phyloP scores from a whole-genome alignment of 176 grass and related monocot genomes.

The Paspalum notatum region DNA sequence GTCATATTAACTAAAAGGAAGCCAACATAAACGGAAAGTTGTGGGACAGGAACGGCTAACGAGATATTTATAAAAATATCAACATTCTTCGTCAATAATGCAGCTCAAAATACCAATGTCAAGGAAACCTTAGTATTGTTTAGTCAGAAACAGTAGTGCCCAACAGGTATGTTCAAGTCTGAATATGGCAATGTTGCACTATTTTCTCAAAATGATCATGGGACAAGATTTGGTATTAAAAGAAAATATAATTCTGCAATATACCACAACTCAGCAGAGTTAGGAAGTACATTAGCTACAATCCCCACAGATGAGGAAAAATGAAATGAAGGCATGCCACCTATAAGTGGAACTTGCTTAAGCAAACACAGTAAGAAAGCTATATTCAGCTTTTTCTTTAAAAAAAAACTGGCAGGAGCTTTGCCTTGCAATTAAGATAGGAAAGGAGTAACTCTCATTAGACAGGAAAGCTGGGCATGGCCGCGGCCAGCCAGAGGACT shows the following conservation, averaged over 20 bases:
- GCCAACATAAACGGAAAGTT: background rate
- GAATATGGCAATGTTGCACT: background rate
- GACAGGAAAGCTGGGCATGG: too few relatives aligned
- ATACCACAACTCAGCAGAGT: background rate
- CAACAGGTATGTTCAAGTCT: background rate
- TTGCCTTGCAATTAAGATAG: too few relatives aligned
- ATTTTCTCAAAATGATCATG: background rate
- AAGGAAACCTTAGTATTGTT: background rate
- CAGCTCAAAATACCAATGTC: background rate
- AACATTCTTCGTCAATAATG: background rate
- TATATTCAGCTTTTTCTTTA: background rate
- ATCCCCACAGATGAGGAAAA: background rate
- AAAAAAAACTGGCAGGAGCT: too few relatives aligned
- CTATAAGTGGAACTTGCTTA: background rate
- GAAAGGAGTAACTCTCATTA: too few relatives aligned
- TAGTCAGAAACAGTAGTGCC: background rate
- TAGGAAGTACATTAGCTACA: background rate
- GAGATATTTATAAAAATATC: background rate
- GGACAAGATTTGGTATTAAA: too few relatives aligned
- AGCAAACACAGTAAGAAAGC: background rate
- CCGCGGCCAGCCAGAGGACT: too few relatives aligned
- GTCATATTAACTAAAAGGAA: background rate
- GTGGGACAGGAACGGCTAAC: background rate
- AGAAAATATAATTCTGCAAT: background rate
- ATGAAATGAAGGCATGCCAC: background rate